A percentile compares a stretch with the other conserved stretches of the same genome.
Conservation (phyloP, 1,139 yeast species). For the Saccharomyces pastorianus region DNA sequence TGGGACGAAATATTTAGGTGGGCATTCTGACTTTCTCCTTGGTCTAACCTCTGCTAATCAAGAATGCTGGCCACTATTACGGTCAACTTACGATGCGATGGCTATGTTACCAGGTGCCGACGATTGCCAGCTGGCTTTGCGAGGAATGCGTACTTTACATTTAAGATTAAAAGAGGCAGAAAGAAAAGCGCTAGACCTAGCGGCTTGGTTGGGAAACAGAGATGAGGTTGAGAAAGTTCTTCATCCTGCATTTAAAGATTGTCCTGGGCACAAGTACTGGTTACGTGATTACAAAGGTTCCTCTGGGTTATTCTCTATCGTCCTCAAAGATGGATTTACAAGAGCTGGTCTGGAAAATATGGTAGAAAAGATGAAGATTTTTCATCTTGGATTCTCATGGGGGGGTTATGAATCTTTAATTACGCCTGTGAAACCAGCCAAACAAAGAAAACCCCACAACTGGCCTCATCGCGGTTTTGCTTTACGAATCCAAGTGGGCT, state of each 20-base stretch:
- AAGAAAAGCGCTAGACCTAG: slow-evolving; percentile 6
- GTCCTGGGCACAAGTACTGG: slow-evolving; percentile 10
- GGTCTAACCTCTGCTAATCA: slow-evolving; percentile 8
- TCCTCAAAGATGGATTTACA: slow-evolving; percentile 5
- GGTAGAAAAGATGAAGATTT: slow-evolving; percentile 8
- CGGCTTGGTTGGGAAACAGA: slow-evolving; percentile 6
- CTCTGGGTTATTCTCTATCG: slow-evolving; percentile 8
- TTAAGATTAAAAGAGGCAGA: slow-evolving; percentile 8
- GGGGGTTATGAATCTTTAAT: slow-evolving; percentile 11
- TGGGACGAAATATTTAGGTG: slow-evolving; percentile 11
- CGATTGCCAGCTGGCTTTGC: slow-evolving; percentile 8
- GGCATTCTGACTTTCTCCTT: slow-evolving; percentile 10
- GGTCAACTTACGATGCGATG: slow-evolving; percentile 6
- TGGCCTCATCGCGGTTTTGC: slow-evolving; percentile 6
- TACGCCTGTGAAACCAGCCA: slow-evolving; percentile 5
- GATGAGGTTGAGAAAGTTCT: slow-evolving; percentile 8
- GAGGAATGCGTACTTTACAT: slow-evolving; percentile 8
- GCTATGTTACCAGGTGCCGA: slow-evolving; percentile 10
- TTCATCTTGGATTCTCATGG: slow-evolving; percentile 10
- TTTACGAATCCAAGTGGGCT: slow-evolving; percentile 8
- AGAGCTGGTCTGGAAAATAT: slow-evolving; percentile 5
- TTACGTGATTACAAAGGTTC: slow-evolving; percentile 9
- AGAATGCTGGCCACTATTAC: slow-evolving; percentile 7
- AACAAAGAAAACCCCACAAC: slow-evolving; percentile 2
- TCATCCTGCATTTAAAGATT: slow-evolving; percentile 9